Evolutionary conservation across 2,329 filamentous ascomycete species (phyloP), one percentile per base, ranked within the genome.

Genomic region (Aureobasidium sp.): DNA sequence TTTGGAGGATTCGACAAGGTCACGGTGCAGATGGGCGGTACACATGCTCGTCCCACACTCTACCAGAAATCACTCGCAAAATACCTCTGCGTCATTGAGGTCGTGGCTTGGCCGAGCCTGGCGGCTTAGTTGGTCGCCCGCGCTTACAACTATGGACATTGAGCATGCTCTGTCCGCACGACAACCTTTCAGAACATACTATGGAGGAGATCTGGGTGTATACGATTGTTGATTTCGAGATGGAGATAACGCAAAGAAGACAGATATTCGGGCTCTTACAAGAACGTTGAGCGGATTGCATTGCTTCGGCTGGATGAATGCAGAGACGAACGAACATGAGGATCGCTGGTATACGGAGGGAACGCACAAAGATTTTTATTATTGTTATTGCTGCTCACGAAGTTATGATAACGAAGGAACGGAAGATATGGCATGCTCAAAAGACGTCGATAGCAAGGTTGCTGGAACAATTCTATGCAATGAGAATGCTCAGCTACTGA

Each of bases 111-210:
- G 29, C 27, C 42, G 0, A 37, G 27, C 17, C 42, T 58, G 31
- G 42, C 14, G 22, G 42, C 55, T 58, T 58, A 58, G 55, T 58
- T 58, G 55, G 55, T 49, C 11, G 47, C 29, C 47, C 47, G 27
- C 11, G 47, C 47, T 34, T 34, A 49, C 29, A 34, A 31, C 29
- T 31, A 49, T 49, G 29, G 29, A 34, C 17, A 34, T 12, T 49
- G 47, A 49, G 47, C 17, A 5, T 34, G 47, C 49, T 52, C 34
- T 27, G 8, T 39, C 34, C 3, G 47, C 29, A 49, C 29, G 47
- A 49, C 45, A n/a, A 49, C 15, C 2, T 14, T n/a, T 2, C 1
- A 25, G 6, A 29, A 14, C 9, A 17, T 2, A 25, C 8, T 48
- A 27, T 48, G 14, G 14, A 9, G 6, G 25, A 29, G 6, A 48